Base-by-base conservation (phyloP, 2,329 filamentous ascomycete species). In the Elsinoe ampelina region DNA sequence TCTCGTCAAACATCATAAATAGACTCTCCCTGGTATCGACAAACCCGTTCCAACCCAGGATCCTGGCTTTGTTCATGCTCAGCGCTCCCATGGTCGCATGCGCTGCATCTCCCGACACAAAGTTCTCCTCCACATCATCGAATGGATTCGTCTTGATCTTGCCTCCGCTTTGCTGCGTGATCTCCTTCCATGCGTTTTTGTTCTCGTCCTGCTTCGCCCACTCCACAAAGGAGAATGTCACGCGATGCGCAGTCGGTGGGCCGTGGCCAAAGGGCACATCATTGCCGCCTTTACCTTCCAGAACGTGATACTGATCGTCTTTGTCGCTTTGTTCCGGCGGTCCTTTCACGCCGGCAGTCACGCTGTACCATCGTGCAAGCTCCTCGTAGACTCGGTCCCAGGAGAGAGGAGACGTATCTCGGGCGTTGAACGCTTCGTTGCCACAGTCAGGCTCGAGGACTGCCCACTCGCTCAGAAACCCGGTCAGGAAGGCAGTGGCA, bases 401-500 rank as follows among this genome's bases (percentile, higher is more conserved):
- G 1, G 72, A 74, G 17, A 79, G 73, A 0, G 68, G 66, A 12
- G 67, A 70, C 4, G 71, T 73, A 52, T 81, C 77, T 32, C 65
- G 65, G 0, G 73, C 72, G 58, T 80, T 80, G 66, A 80, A 79
- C 13, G 70, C 72, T 62, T 80, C 64, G 58, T 78, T 71, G 54
- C 62, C 65, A 7, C 73, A 70, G 0, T 70, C 68, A 5, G 39
- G 26, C 1, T 68, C 72, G 17, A 80, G 63, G 0, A 74, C 74
- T 0, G 72, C 73, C 76, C 76, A 81, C 63, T 78, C 76, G 13
- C 68, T 69, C 22, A 80, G 69, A 58, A 77, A 76, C 0, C 70
- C 74, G 38, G 77, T 80, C 60, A 80, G 63, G 63, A 69, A 68
- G 4, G 74, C 76, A 2, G 69, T 73, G 2, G 48, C 32, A 20